Base-by-base conservation (phyloP, 768 basidiomycete species). In the Pleurotus ostreatus region DNA sequence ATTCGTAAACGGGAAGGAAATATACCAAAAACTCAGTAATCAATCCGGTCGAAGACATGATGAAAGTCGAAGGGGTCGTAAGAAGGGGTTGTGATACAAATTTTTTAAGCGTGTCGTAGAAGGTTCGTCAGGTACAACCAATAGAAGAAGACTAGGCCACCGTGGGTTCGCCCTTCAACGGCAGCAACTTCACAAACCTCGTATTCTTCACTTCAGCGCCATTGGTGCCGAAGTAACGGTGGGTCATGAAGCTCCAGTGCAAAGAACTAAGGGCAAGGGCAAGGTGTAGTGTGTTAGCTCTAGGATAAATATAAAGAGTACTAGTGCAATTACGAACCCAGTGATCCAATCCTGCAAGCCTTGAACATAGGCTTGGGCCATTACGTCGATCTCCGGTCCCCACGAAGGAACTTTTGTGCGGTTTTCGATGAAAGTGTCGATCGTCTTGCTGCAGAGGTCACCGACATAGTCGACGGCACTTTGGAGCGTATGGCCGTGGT, bases 321-420 rank as follows among this genome's bases (percentile, higher is more conserved):
- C 20, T n/a, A 22, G 55, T 34, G 60, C 20, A n/a, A 5, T 15
- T 49, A 59, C 72, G 39, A 66, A 83, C 71, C 85, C 88, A 25
- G 86, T 79, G 60, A 87, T 85, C 88, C 86, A 88, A 59, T 84
- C 77, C 60, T 82, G 80, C 26, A 89, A 66, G n/a, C 86, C 85
- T 41, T 76, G 68, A 43, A 89, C 72, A 58, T 89, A 89, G n/a
- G 70, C 68, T 13, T 65, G 65, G 37, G 88, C 85, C 66, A 83
- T 81, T 13, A 65, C 67, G 62, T 88, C 85, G 44, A 88, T 66
- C 41, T 82, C 78, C 1, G 75, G 70, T 5, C 80, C 82, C 85
- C 86, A 88, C 0, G 81, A 82, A 8, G 86, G 88, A 2, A 89
- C 52, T 2, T 68, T 68, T 26, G 62, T 62, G 20, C 77, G 74